phyloP scores from a whole-genome alignment of 441 rosid genomes.

The Pelargonium fulgidum region DNA sequence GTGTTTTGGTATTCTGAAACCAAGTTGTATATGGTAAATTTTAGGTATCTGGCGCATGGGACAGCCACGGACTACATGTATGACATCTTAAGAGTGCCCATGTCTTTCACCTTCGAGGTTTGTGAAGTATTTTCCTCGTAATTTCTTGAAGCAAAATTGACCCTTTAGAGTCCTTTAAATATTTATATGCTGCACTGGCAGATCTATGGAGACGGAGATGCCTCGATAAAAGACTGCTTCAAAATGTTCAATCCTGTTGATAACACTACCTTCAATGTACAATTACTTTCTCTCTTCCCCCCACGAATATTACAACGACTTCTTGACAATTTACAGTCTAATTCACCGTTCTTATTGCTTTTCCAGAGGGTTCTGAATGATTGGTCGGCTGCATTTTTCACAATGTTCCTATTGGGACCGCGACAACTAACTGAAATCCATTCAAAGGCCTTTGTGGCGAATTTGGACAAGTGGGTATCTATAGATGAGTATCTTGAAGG shows the following conservation, averaged over 20 bases:
- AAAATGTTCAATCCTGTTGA: conserved; percentile 93
- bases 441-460: conserved; percentile 31
- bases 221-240: conserved; percentile 76
- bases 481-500: conserved; percentile 93
- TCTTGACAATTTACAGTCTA: neutral
- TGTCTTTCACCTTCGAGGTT: conserved; percentile 99
- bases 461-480: conserved; percentile 60
- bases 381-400: conserved; percentile 86
- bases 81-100: conserved; percentile 71
- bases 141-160: conserved; percentile 14
- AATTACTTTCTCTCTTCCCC: conserved; percentile 7
- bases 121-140: conserved; percentile 22
- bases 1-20: neutral
- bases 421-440: conserved; percentile 36
- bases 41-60: conserved; percentile 95
- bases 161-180: conserved; percentile 1
- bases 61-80: conserved; percentile 97
- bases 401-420: conserved; percentile 64
- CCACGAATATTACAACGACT: neutral
- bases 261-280: conserved; percentile 65
- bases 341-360: conserved; percentile 18
- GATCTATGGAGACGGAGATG: conserved; percentile 73
- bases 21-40: conserved; percentile 11
- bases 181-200: conserved; percentile 27
- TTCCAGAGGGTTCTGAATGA: conserved; percentile 84